Evolutionary conservation across 805 yeast species (phyloP).

Genomic region (Wickerhamiella alocasiicola): DNA sequence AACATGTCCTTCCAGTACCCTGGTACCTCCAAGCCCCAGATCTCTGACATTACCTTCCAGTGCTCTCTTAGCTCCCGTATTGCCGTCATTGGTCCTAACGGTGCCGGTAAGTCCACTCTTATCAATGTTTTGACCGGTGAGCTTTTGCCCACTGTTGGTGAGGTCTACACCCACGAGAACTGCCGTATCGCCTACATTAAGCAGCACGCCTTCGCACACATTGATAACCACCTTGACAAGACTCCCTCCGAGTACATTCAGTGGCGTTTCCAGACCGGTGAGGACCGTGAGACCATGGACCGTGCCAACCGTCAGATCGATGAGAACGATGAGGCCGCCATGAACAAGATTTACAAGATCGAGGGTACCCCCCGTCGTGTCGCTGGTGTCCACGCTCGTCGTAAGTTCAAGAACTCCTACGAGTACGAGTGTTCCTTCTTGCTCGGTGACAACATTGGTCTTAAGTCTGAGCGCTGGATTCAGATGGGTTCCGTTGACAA

Average conservation of each 20-base stretch:
- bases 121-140: conserved; percentile 99
- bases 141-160: conserved; percentile 95
- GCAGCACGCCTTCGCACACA: conserved; percentile 99
- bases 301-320: conserved; percentile 98
- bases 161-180: conserved; percentile 98
- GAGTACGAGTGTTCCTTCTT: conserved; percentile 98
- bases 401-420: conserved; percentile 99
- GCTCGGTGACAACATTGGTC: conserved; percentile 97
- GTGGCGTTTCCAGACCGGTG: conserved; percentile 99
- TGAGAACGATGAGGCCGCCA: conserved; percentile 92
- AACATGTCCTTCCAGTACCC: conserved; percentile 99
- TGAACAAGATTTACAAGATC: conserved; percentile 98
- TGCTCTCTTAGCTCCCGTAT: conserved; percentile 98
- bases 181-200: conserved; percentile 99
- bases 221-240: conserved; percentile 96
- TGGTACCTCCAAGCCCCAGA: conserved; percentile 96
- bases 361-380: conserved; percentile 99
- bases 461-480: conserved; percentile 98
- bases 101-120: conserved; percentile 99
- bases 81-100: conserved; percentile 99
- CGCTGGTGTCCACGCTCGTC: conserved; percentile 84
- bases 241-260: conserved; percentile 99
- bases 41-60: conserved; percentile 86
- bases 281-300: conserved; percentile 99
- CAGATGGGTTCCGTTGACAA: conserved; percentile 99